Conservation (phyloP, 2,329 filamentous ascomycete genomes). For the Stylonectria norvegica region DNA sequence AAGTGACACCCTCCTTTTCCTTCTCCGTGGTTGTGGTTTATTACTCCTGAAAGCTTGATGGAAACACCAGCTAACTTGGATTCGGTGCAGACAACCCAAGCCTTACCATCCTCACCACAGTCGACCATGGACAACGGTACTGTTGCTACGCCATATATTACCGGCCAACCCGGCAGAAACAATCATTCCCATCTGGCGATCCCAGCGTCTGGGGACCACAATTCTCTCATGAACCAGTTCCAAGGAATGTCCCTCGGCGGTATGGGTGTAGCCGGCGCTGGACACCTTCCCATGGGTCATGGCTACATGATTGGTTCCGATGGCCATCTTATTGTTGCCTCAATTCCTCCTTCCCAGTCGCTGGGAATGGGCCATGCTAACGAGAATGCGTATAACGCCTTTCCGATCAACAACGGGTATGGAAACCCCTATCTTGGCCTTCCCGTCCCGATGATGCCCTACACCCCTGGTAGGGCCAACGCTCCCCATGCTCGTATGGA, state of each 20-base stretch:
- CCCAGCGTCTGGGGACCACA: conserved; percentile 31
- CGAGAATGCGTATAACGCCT: conserved; percentile 34
- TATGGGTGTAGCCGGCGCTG: conserved; percentile 31
- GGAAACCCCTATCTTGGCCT: conserved; percentile 36
- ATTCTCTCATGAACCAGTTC: conserved; percentile 34
- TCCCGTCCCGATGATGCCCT: conserved; percentile 44
- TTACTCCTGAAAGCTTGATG: too few species aligned
- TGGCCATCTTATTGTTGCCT: conserved; percentile 37
- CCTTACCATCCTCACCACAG: conserved; percentile 34
- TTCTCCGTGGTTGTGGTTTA: too few species aligned
- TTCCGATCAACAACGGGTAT: conserved; percentile 31
- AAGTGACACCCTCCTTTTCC: too few species aligned
- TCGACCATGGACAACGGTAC: conserved; percentile 36
- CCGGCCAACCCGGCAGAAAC: conserved; percentile 28
- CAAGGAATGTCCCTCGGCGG: conserved; percentile 37
- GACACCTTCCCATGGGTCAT: conserved; percentile 34
- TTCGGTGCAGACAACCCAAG: conserved; percentile 23
- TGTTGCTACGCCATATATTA: conserved; percentile 31
- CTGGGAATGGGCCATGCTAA: conserved; percentile 34
- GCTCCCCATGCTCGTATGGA: conserved; percentile 46
- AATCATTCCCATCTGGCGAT: conserved; percentile 29
- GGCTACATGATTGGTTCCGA: conserved; percentile 39
- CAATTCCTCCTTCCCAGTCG: conserved; percentile 33
- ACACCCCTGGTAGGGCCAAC: conserved; percentile 49
- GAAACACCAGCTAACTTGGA: conserved; percentile 6